phyloP scores from a whole-genome alignment of 2,329 filamentous ascomycete species.

The Gnomoniopsis smithogilvyi region DNA sequence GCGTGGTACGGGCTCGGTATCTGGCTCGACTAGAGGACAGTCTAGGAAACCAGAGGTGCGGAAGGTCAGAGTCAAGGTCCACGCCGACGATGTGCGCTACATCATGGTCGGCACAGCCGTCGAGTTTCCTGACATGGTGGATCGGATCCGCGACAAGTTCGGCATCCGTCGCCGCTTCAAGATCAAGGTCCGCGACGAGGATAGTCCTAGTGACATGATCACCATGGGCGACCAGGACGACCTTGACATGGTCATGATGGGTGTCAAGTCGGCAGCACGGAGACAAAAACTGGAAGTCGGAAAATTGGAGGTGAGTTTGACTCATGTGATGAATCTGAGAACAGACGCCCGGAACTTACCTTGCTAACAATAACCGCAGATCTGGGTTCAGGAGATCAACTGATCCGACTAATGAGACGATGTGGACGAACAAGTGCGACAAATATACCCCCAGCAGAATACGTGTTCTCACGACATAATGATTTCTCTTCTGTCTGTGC shows the following conservation, averaged over 20 bases:
- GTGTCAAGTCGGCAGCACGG: conserved; percentile 63
- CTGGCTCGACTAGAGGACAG: conserved; percentile 48
- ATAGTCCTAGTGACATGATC: conserved; percentile 81
- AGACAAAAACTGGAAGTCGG: conserved; percentile 78
- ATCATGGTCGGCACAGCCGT: conserved; percentile 76
- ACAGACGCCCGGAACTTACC: neutral
- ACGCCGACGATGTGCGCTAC: conserved; percentile 86
- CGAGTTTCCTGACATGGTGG: conserved; percentile 73
- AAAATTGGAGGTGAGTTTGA: conserved; percentile 82
- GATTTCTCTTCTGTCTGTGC: conserved; percentile 7
- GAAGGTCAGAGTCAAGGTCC: conserved; percentile 88
- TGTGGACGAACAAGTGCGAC: neutral
- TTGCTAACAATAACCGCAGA: conserved; percentile 24
- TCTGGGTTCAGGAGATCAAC: conserved; percentile 31
- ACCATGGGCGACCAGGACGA: conserved; percentile 97
- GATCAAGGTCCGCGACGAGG: conserved; percentile 85
- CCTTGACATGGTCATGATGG: conserved; percentile 79
- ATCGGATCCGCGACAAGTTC: conserved; percentile 84
- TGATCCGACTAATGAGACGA: conserved; percentile 6
- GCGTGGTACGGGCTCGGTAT: conserved; percentile 41
- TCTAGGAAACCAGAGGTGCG: conserved; percentile 65
- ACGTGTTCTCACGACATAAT: conserved; percentile 16
- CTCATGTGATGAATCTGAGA: neutral
- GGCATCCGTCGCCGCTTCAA: conserved; percentile 74
- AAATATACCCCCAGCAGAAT: conserved; percentile 17